Base-by-base conservation (phyloP, 306 rosid genomes). In the Ormosia semicastrata region DNA sequence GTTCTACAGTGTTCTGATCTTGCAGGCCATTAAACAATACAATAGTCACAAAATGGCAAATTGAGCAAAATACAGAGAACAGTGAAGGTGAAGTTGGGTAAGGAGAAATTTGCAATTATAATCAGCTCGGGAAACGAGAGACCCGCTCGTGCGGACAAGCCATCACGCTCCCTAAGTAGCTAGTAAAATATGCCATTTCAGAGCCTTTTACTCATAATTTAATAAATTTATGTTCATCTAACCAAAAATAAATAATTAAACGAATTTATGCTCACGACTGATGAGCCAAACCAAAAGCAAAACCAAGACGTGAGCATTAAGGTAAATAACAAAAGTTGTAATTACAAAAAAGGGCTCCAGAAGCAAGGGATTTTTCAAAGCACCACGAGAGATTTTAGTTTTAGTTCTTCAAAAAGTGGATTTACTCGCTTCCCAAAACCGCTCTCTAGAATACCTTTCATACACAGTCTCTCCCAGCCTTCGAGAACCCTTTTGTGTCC, bases 111-210 rank as follows among this genome's bases (percentile, higher is more conserved):
- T 65, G 73, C 54, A 81, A 67, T 78, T 12, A 83, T 71, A 32
- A 85, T 89, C 17, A 67, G 81, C 86, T 90, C 34, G 89, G 91
- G 85, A 85, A 87, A 75, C 74, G 77, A 76, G 80, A 87, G 88
- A 86, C 82, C 88, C 94, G 84, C 93, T 92, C 95, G 95, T 92
- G 95, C 89, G 89, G 84, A 89, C 85, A 75, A 53, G 69, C 85
- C 84, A 83, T 87, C 91, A 81, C 86, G 85, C 92, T 86, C 67
- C 70, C 65, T 75, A 85, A 66, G 71, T n/a, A 24, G 34, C 43
- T 72, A 79, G 79, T 83, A 85, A 34, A 80, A 69, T 41, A 80
- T 75, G 56, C 32, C 30, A 68, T 69, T 73, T 36, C 66, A 40
- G 33, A 15, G 10, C 63, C 17, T 37, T 53, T 69, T 34, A 43